Evolutionary conservation across 2,329 filamentous ascomycete genomes (phyloP).

Genomic region (Cordyceps javanica): DNA sequence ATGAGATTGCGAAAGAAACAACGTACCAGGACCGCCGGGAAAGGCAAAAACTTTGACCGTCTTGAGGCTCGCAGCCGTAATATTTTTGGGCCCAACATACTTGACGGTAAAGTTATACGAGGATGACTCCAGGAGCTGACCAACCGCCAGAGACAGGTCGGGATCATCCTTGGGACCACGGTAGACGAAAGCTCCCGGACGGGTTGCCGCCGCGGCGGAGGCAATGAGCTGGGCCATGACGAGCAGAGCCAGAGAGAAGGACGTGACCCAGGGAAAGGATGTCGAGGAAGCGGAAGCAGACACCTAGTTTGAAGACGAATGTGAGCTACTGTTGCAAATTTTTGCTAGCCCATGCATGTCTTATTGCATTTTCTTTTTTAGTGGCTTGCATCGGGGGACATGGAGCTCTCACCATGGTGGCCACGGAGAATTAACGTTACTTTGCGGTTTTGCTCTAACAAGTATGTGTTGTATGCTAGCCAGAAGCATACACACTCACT

Average conservation of each 20-base stretch:
- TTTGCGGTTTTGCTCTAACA: no score
- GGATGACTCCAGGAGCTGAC: slow-evolving; percentile 17
- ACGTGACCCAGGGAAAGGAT: neutral
- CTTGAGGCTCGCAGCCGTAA: slow-evolving; percentile 14
- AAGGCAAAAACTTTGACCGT: slow-evolving; percentile 16
- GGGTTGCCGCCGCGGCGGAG: neutral
- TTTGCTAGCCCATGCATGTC: neutral
- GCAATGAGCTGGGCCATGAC: slow-evolving; percentile 3
- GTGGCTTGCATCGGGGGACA: slow-evolving; percentile 5
- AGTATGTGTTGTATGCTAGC: no score
- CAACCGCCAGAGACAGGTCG: slow-evolving; percentile 17
- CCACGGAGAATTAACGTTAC: neutral
- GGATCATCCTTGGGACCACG: slow-evolving; percentile 17
- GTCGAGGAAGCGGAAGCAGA: neutral
- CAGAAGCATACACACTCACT: no score
- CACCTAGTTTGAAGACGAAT: neutral
- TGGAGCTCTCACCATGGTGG: slow-evolving; percentile 1
- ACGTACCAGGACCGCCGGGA: slow-evolving; percentile 18
- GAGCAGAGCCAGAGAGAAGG: neutral
- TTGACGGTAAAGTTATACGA: slow-evolving; percentile 17
- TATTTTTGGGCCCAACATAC: slow-evolving; percentile 17
- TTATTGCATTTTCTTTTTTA: neutral
- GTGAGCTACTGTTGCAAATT: neutral
- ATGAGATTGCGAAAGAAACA: neutral
- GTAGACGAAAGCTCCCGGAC: slow-evolving; percentile 17